Conservation (phyloP, 257 asterid species). For the Osmanthus fragrans region DNA sequence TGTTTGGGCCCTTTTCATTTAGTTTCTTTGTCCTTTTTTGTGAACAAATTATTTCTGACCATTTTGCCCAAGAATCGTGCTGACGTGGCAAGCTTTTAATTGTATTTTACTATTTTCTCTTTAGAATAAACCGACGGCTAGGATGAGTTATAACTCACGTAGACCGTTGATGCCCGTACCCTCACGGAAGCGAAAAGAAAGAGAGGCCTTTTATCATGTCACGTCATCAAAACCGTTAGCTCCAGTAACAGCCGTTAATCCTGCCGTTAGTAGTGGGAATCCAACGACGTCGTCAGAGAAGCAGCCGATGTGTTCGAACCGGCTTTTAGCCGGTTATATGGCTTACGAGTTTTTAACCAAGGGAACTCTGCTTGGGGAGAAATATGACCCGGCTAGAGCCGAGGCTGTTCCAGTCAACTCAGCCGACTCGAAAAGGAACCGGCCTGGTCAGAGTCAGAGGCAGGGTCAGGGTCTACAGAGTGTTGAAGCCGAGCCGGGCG, state of each 20-base stretch:
- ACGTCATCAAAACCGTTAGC: conserved; percentile 42
- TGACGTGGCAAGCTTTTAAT: conserved; percentile 34
- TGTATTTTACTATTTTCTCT: not conserved
- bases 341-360: conserved; percentile 59
- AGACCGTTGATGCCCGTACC: conserved; percentile 38
- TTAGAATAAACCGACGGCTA: conserved; percentile 32
- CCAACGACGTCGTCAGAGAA: conserved; percentile 32
- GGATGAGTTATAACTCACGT: conserved; percentile 59
- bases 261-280: conserved; percentile 28
- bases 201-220: conserved; percentile 33
- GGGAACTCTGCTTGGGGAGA: conserved; percentile 62
- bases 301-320: conserved; percentile 32
- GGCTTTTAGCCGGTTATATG: conserved; percentile 73
- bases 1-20: conserved; percentile 23
- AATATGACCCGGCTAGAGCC: conserved; percentile 55
- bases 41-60: conserved; percentile 17
- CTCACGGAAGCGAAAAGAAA: conserved; percentile 66
- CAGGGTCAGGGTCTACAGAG: conserved; percentile 4
- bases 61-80: conserved; percentile 30
- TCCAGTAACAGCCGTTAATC: conserved; percentile 35
- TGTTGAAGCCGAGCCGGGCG: conserved; percentile 26
- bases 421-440: conserved; percentile 38
- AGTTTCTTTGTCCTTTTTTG: not conserved
- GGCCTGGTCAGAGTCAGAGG: not conserved
- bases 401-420: conserved; percentile 33